A percentile compares a stretch with the other conserved stretches of the same genome.
Evolutionary conservation across 768 basidiomycete genomes (phyloP).

Genomic region (Boletellus sp.): DNA sequence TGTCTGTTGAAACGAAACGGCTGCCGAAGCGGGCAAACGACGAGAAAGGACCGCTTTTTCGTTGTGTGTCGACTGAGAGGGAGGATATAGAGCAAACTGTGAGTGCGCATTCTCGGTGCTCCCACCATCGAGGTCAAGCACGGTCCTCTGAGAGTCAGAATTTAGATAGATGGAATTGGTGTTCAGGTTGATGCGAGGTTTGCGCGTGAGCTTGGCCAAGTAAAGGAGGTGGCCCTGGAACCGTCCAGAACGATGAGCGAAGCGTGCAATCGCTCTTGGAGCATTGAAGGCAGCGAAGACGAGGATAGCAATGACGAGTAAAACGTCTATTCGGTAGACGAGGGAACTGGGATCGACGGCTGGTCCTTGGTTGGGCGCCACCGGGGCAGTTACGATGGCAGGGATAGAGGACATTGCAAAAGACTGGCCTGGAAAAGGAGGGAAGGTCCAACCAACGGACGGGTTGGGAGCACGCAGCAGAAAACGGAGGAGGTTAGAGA

Average conservation of each 20-base stretch:
- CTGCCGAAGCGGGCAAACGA: slow-evolving; percentile 1
- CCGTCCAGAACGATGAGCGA: slow-evolving; percentile 51
- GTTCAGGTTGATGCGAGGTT: slow-evolving; percentile 10
- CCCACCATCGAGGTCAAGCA: slow-evolving; percentile 16
- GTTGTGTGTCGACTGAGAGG: slow-evolving; percentile 1
- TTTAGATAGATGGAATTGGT: slow-evolving; percentile 12
- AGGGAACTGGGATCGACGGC: slow-evolving; percentile 12
- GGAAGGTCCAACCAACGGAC: slow-evolving; percentile 6
- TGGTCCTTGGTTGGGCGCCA: not conserved
- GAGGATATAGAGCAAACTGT: not conserved
- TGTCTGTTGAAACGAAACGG: slow-evolving; percentile 10
- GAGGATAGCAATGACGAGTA: slow-evolving; percentile 41
- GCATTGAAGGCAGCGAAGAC: slow-evolving; percentile 40
- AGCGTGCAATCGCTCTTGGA: slow-evolving; percentile 49
- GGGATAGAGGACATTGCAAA: slow-evolving; percentile 11
- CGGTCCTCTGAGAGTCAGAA: slow-evolving; percentile 11
- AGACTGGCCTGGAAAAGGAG: slow-evolving; percentile 9
- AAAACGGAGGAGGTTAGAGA: not conserved
- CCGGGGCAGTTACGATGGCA: not conserved
- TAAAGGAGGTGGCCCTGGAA: slow-evolving; percentile 46
- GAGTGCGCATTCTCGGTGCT: slow-evolving; percentile 11
- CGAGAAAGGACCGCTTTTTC: slow-evolving; percentile 18
- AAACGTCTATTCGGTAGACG: slow-evolving; percentile 41
- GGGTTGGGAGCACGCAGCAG: not conserved
- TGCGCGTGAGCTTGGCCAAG: slow-evolving; percentile 4